A percentile compares a stretch with the other conserved stretches of the same genome.
Evolutionary conservation across 441 rosid species (phyloP).

Genomic region (Brassica balearica): DNA sequence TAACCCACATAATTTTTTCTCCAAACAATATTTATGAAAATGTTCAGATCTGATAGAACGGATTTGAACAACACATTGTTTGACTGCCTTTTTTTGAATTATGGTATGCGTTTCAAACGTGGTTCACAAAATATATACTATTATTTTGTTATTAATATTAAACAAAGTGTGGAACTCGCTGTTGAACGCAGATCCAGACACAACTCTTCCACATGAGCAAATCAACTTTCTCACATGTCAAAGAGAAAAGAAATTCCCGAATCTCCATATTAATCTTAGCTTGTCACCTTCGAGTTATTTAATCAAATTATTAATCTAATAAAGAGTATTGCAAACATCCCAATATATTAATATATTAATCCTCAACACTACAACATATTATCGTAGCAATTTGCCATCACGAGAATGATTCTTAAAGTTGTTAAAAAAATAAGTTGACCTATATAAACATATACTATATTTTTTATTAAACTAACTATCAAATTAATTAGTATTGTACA

Average conservation of each 20-base stretch:
- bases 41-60: background rate
- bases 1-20: background rate
- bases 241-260: background rate
- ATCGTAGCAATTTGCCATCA: no score
- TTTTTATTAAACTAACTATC: no score
- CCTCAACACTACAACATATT: no score
- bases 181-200: background rate
- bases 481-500: no score
- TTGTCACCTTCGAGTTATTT: background rate
- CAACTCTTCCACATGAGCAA: constrained; percentile 4
- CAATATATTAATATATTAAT: no score
- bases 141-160: background rate
- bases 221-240: background rate
- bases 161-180: constrained; percentile 7
- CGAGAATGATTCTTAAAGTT: no score
- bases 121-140: background rate
- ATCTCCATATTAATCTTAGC: constrained; percentile 1
- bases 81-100: background rate
- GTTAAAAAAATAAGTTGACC: no score
- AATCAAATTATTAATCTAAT: background rate
- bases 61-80: background rate
- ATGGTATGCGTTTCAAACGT: background rate
- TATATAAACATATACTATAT: no score
- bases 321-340: background rate
- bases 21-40: background rate